phyloP scores from a whole-genome alignment of 306 rosid genomes.

The Echinosophora koreensis region DNA sequence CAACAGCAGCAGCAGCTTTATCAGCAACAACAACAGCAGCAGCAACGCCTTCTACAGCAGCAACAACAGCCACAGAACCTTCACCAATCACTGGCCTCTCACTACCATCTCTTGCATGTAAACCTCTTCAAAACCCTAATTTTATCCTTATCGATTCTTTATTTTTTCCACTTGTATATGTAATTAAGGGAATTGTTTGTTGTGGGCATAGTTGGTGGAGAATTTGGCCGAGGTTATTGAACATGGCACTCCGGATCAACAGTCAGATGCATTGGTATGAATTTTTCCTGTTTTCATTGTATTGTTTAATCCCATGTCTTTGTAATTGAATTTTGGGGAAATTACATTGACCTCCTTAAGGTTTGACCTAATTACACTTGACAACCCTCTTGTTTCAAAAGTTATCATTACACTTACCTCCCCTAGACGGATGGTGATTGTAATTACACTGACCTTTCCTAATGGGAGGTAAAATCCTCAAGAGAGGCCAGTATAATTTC shows the following conservation, averaged over 20 bases:
- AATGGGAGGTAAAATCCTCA: too few relatives aligned
- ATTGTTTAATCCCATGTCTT: background rate
- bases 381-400: too few relatives aligned
- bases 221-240: constrained; percentile 82
- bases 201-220: constrained; percentile 74
- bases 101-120: constrained; percentile 79
- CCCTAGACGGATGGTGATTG: too few relatives aligned
- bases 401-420: too few relatives aligned
- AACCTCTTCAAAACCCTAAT: constrained; percentile 37
- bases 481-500: too few relatives aligned
- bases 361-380: too few relatives aligned
- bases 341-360: too few relatives aligned
- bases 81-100: constrained; percentile 91
- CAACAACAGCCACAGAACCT: constrained; percentile 63
- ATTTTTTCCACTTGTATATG: background rate
- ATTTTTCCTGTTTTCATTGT: background rate
- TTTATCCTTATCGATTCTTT: background rate
- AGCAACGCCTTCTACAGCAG: constrained; percentile 53
- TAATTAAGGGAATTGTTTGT: constrained; percentile 10
- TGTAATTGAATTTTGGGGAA: too few relatives aligned
- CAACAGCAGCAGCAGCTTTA: constrained; percentile 56
- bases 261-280: constrained; percentile 82
- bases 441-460: too few relatives aligned
- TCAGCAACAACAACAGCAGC: constrained; percentile 57
- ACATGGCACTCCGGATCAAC: constrained; percentile 82